Base-by-base conservation (phyloP, 768 basidiomycete species). In the Xerocomus spinulosus region DNA sequence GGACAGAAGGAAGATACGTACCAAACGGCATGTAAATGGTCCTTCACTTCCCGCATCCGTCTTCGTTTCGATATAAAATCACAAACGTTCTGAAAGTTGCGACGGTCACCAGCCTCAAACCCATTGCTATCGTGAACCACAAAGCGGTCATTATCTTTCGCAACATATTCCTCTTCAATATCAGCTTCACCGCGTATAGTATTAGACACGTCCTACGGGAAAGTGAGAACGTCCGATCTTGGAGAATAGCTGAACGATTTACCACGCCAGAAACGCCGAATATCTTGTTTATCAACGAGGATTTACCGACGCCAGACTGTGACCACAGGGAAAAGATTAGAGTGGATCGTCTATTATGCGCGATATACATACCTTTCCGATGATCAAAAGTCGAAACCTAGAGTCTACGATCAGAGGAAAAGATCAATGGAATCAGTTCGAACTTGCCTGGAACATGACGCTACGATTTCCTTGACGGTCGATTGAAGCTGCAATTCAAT, bases 11-110 rank as follows among this genome's bases (percentile, higher is more conserved):
- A 32, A 32, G 9, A 15, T 4, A 5, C 24, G 8, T 13, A 48
- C 46, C 46, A 48, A 28, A 48, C 18, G 12, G 46, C 40, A 18
- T 47, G 46, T 12, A 42, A 18, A 21, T 6, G n/a, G 14, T 37
- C 33, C 24, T 48, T 28, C 14, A 42, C 9, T 5, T 23, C 34
- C 9, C 9, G 25, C 25, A 24, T 41, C 3, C 10, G 1, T 21
- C 6, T 20, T 36, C 44, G 24, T 2, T 7, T 1, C 14, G 3
- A 5, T 2, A 48, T 35, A 33, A 48, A 48, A 20, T 42, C 13
- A 15, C 10, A 5, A 10, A 10, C 25, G 9, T 4, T 3, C 2
- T 10, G 8, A 5, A 40, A 20, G 38, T 18, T 20, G 7, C 8
- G 2, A 2, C 15, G 3, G 8, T 26, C 24, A 2, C 23, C 46